Evolutionary conservation across 208 protist genomes (phyloP).

Genomic region (Naegleria lovaniensis): DNA sequence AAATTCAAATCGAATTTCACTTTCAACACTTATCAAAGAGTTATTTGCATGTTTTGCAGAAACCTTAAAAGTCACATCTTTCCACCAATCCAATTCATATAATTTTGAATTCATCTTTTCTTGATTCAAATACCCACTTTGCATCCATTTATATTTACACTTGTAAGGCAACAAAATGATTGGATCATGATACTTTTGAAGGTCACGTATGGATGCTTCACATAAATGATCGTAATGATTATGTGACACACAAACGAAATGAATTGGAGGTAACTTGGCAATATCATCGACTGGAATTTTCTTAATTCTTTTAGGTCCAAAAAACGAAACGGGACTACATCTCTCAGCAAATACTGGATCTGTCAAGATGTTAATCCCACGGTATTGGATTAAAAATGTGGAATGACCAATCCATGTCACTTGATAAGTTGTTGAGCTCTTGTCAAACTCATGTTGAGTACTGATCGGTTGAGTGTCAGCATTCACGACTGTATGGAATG

Average conservation of each 20-base stretch:
- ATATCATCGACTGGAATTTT: slow-evolving; percentile 40
- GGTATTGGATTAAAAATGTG: slow-evolving; percentile 59
- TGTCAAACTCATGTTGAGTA: no score
- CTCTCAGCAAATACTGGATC: slow-evolving; percentile 67
- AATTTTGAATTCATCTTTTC: slow-evolving; percentile 51
- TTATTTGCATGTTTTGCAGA: neutral
- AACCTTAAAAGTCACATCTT: neutral
- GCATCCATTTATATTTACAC: slow-evolving; percentile 47
- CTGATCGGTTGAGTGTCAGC: no score
- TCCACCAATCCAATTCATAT: slow-evolving; percentile 49
- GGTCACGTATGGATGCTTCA: slow-evolving; percentile 37
- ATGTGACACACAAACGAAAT: slow-evolving; percentile 70
- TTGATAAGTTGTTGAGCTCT: neutral
- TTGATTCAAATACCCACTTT: neutral
- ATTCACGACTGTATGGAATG: no score
- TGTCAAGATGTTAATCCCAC: slow-evolving; percentile 61
- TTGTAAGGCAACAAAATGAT: slow-evolving; percentile 58
- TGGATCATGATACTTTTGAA: slow-evolving; percentile 46
- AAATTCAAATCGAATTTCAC: neutral
- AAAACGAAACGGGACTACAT: slow-evolving; percentile 53
- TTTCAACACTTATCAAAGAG: neutral
- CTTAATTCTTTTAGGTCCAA: slow-evolving; percentile 50
- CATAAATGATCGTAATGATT: slow-evolving; percentile 80
- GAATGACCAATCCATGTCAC: slow-evolving; percentile 69
- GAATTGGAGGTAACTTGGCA: slow-evolving; percentile 54